Conservation (phyloP, 176 grass and related monocot genomes). For the Musa acuminata region DNA sequence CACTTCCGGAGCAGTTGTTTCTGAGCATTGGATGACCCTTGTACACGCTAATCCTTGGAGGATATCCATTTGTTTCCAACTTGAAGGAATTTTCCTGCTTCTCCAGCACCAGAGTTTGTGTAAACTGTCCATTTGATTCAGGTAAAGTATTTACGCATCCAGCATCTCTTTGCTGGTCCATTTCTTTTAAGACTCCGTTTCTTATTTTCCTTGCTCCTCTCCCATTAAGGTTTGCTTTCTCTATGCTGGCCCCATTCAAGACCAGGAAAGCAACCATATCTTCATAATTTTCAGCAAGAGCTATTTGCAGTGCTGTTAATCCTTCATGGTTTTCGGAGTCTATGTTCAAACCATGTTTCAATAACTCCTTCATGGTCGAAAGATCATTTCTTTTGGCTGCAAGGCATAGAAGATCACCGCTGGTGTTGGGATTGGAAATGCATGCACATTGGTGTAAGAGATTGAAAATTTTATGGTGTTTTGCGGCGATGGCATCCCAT, state of each 20-base stretch:
- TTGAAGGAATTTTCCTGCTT: constrained; percentile 2
- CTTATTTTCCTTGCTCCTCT: constrained; percentile 19
- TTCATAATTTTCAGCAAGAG: constrained; percentile 39
- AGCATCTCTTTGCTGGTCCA: constrained; percentile 38
- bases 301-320: constrained; percentile 46
- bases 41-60: constrained; percentile 60
- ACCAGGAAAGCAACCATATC: constrained; percentile 49
- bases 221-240: constrained; percentile 27
- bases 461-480: constrained; percentile 84
- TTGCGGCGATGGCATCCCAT: constrained; percentile 54
- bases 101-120: constrained; percentile 1
- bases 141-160: constrained; percentile 39
- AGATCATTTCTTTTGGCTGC: constrained; percentile 53
- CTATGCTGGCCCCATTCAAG: constrained; percentile 54
- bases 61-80: constrained; percentile 12
- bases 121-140: constrained; percentile 11
- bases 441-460: constrained; percentile 55
- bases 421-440: constrained; percentile 36
- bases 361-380: constrained; percentile 53
- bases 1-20: constrained; percentile 41
- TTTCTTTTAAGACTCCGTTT: constrained; percentile 31
- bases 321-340: constrained; percentile 61
- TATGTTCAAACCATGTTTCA: constrained; percentile 57
- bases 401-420: constrained; percentile 57
- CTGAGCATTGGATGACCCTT: constrained; percentile 62